These are phyloP conservation scores for Cytospora piceae DNA, from an alignment of 2,329 filamentous ascomycete species.

Conservation along the genomic window DNA sequence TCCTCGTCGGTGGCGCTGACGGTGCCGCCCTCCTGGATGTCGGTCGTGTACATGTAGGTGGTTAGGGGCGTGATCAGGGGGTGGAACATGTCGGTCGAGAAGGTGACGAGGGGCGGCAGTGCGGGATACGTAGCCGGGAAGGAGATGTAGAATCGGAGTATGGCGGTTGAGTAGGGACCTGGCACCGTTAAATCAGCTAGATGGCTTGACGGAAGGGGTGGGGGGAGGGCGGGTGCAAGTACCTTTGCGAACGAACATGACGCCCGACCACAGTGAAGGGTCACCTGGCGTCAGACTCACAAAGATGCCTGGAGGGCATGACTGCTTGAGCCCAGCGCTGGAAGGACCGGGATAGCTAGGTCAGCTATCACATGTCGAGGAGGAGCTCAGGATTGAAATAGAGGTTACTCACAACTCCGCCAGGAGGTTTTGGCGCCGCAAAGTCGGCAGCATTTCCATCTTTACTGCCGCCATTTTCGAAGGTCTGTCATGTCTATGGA, in stretches of 20 bases:
- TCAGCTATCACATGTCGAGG: constrained; percentile 33
- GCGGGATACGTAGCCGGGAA: constrained; percentile 82
- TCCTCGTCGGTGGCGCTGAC: constrained; percentile 85
- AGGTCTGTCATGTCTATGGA: constrained; percentile 12
- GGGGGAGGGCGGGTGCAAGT: constrained; percentile 32
- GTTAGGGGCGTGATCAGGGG: constrained; percentile 89
- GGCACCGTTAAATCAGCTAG: not conserved
- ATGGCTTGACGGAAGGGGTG: not conserved
- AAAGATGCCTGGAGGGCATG: constrained; percentile 85
- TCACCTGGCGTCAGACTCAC: constrained; percentile 82
- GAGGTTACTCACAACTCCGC: constrained; percentile 74
- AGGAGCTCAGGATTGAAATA: not conserved
- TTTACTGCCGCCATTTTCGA: constrained; percentile 48
- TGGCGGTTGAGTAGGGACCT: constrained; percentile 88
- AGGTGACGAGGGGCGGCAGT: constrained; percentile 81
- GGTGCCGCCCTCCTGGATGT: constrained; percentile 73
- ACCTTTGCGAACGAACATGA: constrained; percentile 91
- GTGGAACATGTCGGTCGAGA: constrained; percentile 93
- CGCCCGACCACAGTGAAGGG: constrained; percentile 83
- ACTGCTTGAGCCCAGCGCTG: constrained; percentile 79
- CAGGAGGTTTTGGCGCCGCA: constrained; percentile 76
- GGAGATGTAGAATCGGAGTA: constrained; percentile 87
- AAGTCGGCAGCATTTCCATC: constrained; percentile 53
- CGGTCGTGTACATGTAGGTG: constrained; percentile 91
- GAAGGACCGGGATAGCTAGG: constrained; percentile 25